Percentiles rank a stretch among this genome's conserved stretches.
phyloP scores from a whole-genome alignment of 805 yeast genomes.

The Jamesozyma jinghongensis region DNA sequence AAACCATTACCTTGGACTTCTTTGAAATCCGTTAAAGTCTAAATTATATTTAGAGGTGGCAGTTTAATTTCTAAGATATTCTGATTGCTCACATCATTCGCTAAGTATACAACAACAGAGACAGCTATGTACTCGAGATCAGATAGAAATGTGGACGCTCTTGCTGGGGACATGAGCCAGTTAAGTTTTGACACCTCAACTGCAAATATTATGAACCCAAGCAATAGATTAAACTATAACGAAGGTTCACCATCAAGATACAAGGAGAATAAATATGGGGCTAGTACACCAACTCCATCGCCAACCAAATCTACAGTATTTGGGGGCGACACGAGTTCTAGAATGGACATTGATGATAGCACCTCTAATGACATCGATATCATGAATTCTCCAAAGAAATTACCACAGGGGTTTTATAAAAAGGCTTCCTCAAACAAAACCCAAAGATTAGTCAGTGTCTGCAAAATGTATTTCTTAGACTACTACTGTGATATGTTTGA shows the following conservation, averaged over 20 bases:
- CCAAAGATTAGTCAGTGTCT: conserved; percentile 77
- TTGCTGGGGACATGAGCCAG: conserved; percentile 30
- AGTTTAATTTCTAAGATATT: no score
- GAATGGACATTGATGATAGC: conserved; percentile 29
- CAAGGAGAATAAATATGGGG: conserved; percentile 7
- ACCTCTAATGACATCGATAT: conserved; percentile 18
- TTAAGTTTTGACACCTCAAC: conserved; percentile 23
- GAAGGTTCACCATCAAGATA: conserved; percentile 16
- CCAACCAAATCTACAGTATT: conserved; percentile 24
- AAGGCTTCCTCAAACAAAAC: conserved; percentile 68
- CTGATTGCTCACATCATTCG: no score
- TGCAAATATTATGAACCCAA: conserved; percentile 1
- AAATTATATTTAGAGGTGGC: no score
- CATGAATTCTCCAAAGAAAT: conserved; percentile 29
- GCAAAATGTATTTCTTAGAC: conserved; percentile 89
- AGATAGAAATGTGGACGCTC: conserved; percentile 26
- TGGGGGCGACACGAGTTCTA: conserved; percentile 23
- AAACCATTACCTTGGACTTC: no score
- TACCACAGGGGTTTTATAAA: conserved; percentile 40
- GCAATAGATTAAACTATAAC: conserved; percentile 1
- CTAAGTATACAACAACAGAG: background rate
- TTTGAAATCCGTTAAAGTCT: no score
- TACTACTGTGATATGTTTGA: conserved; percentile 94
- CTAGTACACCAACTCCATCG: conserved; percentile 19
- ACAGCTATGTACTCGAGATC: conserved; percentile 19